A percentile compares a stretch with the other conserved stretches of the same genome.
These are phyloP conservation scores for Sporothrix inflata DNA, from an alignment of 2,329 filamentous ascomycete genomes.

Conservation along the genomic window DNA sequence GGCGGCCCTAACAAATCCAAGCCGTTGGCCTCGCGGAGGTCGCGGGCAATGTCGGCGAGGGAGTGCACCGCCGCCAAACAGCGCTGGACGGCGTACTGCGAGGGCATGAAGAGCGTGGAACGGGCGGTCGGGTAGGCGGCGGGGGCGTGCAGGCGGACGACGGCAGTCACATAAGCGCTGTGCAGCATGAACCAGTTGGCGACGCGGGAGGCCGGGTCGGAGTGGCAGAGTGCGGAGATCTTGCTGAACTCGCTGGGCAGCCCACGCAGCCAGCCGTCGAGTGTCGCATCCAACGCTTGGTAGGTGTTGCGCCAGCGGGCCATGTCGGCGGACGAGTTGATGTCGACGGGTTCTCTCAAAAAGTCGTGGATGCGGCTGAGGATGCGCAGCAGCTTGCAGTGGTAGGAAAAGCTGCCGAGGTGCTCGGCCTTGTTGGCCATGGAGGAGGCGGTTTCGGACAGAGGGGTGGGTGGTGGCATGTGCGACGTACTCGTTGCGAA, in stretches of 20 bases:
- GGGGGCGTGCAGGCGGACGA: constrained; percentile 87
- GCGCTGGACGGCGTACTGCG: constrained; percentile 79
- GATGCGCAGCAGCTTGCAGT: constrained; percentile 85
- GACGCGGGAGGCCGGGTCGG: constrained; percentile 69
- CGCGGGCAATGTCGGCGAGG: constrained; percentile 75
- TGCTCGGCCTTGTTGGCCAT: constrained; percentile 66
- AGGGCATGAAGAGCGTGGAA: constrained; percentile 85
- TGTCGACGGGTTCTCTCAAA: constrained; percentile 84
- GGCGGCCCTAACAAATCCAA: constrained; percentile 82
- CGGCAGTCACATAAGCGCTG: constrained; percentile 83
- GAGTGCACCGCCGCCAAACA: constrained; percentile 83
- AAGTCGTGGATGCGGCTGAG: constrained; percentile 86
- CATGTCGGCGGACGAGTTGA: constrained; percentile 79
- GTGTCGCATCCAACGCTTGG: constrained; percentile 76
- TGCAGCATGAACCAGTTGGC: constrained; percentile 91
- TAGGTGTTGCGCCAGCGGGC: constrained; percentile 88
- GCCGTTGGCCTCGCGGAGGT: constrained; percentile 74
- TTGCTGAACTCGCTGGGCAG: constrained; percentile 83
- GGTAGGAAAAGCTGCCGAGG: constrained; percentile 84
- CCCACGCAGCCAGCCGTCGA: constrained; percentile 82
- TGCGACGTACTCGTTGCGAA: not conserved
- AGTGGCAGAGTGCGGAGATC: constrained; percentile 75
- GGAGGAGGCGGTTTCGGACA: not conserved
- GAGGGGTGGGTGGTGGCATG: constrained; percentile 32
- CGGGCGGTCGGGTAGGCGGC: constrained; percentile 88